Percentiles rank a stretch among this genome's conserved stretches.
These are phyloP conservation scores for Fusarium sp. DNA, from an alignment of 2,329 filamentous ascomycete species.

Conservation along the genomic window DNA sequence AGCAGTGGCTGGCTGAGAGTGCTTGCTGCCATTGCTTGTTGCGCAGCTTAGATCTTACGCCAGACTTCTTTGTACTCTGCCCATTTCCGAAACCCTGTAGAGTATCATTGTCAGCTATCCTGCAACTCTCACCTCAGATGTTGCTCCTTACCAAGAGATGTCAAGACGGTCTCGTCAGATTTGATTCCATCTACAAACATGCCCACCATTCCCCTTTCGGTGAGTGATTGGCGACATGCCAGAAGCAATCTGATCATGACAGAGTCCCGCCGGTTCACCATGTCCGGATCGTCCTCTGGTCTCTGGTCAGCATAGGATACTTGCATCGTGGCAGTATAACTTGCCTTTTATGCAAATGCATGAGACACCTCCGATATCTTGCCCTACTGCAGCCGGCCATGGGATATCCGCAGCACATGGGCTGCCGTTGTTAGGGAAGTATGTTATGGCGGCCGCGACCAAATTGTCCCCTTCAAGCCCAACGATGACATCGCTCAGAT, in stretches of 20 bases:
- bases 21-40: conserved; percentile 1
- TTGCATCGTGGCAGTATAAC: conserved; percentile 37
- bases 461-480: conserved; percentile 60
- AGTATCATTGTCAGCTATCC: conserved; percentile 15
- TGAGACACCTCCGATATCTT: conserved; percentile 66
- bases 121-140: not conserved
- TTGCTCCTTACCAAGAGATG: conserved; percentile 59
- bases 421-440: conserved; percentile 59
- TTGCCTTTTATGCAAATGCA: conserved; percentile 69
- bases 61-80: conserved; percentile 67
- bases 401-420: conserved; percentile 62
- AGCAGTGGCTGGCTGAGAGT: not conserved
- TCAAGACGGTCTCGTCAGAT: conserved; percentile 61
- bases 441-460: conserved; percentile 65
- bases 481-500: conserved; percentile 65
- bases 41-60: conserved; percentile 50
- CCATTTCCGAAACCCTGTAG: conserved; percentile 67
- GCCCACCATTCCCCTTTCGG: conserved; percentile 60
- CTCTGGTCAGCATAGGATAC: conserved; percentile 9
- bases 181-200: conserved; percentile 68
- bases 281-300: conserved; percentile 57
- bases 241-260: conserved; percentile 65
- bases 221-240: conserved; percentile 60
- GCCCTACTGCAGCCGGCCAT: conserved; percentile 63
- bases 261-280: conserved; percentile 57